phyloP scores from a whole-genome alignment of 2,329 filamentous ascomycete genomes.

The Dactylellina leptospora region DNA sequence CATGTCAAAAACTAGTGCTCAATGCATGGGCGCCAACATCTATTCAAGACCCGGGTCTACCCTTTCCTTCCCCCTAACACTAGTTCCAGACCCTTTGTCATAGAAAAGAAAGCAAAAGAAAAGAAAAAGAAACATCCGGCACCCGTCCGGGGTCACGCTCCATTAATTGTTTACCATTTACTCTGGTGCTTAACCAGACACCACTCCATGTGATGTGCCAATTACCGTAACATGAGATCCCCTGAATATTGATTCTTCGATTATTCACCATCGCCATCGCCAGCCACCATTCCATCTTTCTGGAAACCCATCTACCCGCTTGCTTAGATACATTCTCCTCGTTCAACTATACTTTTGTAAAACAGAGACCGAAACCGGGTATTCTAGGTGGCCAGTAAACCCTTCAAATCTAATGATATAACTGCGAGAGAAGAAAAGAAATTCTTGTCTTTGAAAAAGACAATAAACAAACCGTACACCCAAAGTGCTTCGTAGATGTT shows the following conservation, averaged over 20 bases:
- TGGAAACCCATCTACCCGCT: no score
- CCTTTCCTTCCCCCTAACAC: no score
- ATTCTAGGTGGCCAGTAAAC: conserved; percentile 20
- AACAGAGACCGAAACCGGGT: conserved; percentile 4
- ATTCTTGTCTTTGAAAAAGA: not conserved
- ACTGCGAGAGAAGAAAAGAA: not conserved
- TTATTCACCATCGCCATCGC: not conserved
- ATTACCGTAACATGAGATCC: no score
- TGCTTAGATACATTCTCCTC: conserved; percentile 21
- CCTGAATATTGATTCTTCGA: not conserved
- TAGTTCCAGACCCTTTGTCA: no score
- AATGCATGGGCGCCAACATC: no score
- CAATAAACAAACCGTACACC: conserved; percentile 21
- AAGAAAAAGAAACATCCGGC: no score
- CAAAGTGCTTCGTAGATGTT: not conserved
- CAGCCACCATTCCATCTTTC: not conserved
- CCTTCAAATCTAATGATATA: conserved; percentile 15
- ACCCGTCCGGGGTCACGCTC: no score
- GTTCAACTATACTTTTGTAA: conserved; percentile 6
- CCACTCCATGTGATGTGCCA: no score
- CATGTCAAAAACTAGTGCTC: not conserved
- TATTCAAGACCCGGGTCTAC: no score
- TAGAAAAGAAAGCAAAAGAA: no score
- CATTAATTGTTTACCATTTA: no score
- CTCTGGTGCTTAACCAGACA: no score